A percentile compares a stretch with the other conserved stretches of the same genome.
Conservation (phyloP, 2,329 filamentous ascomycete genomes). For the Nemania sp. region DNA sequence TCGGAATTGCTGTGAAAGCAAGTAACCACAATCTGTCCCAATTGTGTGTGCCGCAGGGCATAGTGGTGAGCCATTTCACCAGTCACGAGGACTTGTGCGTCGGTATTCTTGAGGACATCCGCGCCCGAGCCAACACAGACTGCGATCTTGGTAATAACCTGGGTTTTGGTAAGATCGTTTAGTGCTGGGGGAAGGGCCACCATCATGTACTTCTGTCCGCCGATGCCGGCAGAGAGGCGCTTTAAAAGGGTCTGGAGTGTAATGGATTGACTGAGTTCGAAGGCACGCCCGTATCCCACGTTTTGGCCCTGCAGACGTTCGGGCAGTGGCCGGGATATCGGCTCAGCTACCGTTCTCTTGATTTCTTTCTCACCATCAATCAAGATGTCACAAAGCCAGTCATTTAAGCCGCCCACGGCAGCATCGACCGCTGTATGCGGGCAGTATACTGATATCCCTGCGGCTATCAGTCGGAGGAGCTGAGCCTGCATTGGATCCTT, state of each 20-base stretch:
- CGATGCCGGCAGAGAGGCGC: conserved; percentile 73
- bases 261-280: conserved; percentile 57
- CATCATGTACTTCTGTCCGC: conserved; percentile 69
- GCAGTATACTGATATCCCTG: conserved; percentile 94
- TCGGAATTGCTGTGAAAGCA: conserved; percentile 96
- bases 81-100: conserved; percentile 86
- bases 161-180: conserved; percentile 51
- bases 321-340: conserved; percentile 57
- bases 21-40: conserved; percentile 83
- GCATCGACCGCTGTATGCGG: conserved; percentile 96
- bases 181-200: conserved; percentile 61
- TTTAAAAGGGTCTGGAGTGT: conserved; percentile 60
- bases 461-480: conserved; percentile 82
- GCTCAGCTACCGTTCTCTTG: conserved; percentile 59
- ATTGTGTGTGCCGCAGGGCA: conserved; percentile 85
- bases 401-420: conserved; percentile 84
- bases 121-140: conserved; percentile 93
- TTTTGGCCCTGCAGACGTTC: conserved; percentile 56
- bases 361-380: conserved; percentile 61
- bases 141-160: conserved; percentile 73
- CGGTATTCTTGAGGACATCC: conserved; percentile 75
- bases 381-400: conserved; percentile 92
- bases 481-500: conserved; percentile 88
- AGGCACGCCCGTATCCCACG: conserved; percentile 65
- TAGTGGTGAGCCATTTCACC: conserved; percentile 96